A percentile compares a stretch with the other conserved stretches of the same genome.
Evolutionary conservation across 768 basidiomycete genomes (phyloP).

Genomic region (Naganishia vaughanmartiniae): DNA sequence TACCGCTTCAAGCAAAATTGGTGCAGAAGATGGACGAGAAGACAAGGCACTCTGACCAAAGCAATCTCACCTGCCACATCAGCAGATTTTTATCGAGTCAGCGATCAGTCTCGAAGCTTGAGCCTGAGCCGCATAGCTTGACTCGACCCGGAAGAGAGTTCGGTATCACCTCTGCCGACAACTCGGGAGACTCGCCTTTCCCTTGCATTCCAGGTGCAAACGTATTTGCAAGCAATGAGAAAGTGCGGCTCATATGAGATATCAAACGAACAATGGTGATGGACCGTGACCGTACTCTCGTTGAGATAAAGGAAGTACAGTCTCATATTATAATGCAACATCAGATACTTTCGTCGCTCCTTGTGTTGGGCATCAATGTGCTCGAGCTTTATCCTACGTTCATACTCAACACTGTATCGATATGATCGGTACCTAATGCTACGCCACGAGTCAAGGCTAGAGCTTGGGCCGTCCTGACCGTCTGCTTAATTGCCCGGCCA

Average conservation of each 20-base stretch:
- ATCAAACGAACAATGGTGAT: too few species aligned
- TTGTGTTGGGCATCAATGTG: neutral
- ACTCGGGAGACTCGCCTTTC: neutral
- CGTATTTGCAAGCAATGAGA: neutral
- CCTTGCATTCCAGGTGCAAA: neutral
- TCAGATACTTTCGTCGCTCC: neutral
- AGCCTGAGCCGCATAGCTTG: neutral
- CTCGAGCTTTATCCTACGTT: neutral
- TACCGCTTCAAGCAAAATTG: too few species aligned
- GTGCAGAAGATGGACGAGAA: too few species aligned
- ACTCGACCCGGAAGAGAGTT: neutral
- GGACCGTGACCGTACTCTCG: neutral
- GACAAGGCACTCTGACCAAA: neutral
- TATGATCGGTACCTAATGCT: slow-evolving; percentile 4
- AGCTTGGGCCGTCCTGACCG: slow-evolving; percentile 9
- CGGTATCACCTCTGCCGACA: neutral
- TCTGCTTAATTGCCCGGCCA: slow-evolving; percentile 5
- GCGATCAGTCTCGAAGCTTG: neutral
- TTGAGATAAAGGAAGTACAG: neutral
- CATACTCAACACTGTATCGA: slow-evolving; percentile 17
- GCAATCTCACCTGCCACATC: neutral
- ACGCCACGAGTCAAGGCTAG: neutral
- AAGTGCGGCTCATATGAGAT: too few species aligned
- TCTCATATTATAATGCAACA: neutral
- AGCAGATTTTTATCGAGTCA: neutral